Conservation (phyloP, 1,284 basidiomycete species). For the Ceratobasidium sp. region DNA sequence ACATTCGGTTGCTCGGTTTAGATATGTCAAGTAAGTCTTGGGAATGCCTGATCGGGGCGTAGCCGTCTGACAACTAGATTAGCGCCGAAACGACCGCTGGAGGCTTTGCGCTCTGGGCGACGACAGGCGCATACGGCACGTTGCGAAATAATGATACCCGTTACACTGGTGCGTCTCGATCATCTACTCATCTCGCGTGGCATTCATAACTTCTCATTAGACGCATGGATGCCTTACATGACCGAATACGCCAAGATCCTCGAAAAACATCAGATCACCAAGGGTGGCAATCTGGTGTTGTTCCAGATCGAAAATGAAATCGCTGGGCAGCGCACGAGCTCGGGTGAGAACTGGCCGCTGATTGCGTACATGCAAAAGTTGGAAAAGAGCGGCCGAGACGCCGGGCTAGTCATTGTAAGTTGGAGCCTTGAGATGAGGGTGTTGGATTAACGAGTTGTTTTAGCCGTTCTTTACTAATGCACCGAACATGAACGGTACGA, state of each 20-base stretch:
- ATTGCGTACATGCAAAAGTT: constrained; percentile 38
- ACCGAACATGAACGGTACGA: constrained; percentile 33
- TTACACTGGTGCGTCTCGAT: constrained; percentile 23
- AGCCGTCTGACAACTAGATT: background rate
- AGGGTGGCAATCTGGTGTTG: constrained; percentile 37
- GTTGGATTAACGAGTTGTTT: background rate
- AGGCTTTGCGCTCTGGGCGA: constrained; percentile 39
- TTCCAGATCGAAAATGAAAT: constrained; percentile 39
- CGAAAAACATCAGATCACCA: constrained; percentile 36
- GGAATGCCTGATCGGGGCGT: background rate
- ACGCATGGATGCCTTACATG: constrained; percentile 39
- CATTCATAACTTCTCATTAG: background rate
- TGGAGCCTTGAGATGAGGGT: background rate
- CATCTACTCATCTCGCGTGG: background rate
- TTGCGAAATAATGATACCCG: constrained; percentile 38
- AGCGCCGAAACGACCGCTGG: constrained; percentile 38
- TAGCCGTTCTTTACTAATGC: constrained; percentile 39
- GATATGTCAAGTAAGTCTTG: constrained; percentile 31
- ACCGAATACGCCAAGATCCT: constrained; percentile 31
- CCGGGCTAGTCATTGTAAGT: constrained; percentile 30
- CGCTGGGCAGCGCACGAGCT: constrained; percentile 30
- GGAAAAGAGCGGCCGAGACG: constrained; percentile 26
- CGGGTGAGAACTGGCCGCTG: constrained; percentile 34
- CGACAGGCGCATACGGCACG: constrained; percentile 34
- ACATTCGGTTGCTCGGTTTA: background rate